Percentiles rank a stretch among this genome's conserved stretches.
These are phyloP conservation scores for Phytophthora meadii DNA, from an alignment of 352 stramenopile species.

Conservation along the genomic window DNA sequence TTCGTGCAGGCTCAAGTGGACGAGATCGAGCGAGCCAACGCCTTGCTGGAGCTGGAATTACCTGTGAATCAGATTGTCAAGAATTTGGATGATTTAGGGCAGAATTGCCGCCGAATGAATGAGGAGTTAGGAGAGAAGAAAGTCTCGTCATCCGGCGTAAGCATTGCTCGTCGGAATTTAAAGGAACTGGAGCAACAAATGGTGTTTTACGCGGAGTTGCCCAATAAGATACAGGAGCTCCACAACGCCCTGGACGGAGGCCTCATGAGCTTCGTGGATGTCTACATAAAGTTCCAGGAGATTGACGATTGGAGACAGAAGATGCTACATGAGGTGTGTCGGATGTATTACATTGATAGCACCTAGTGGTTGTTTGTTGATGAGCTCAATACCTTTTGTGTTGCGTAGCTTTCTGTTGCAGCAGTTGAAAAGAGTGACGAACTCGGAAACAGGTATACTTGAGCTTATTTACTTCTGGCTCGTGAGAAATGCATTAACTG, in stretches of 20 bases:
- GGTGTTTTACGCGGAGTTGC: conserved; percentile 84
- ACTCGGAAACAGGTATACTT: conserved; percentile 62
- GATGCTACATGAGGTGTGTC: conserved; percentile 76
- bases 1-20: conserved; percentile 85
- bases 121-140: conserved; percentile 86
- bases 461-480: not conserved
- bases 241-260: conserved; percentile 57
- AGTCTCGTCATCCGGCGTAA: conserved; percentile 72
- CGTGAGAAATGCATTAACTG: not conserved
- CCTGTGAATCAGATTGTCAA: conserved; percentile 67
- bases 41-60: conserved; percentile 74
- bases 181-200: conserved; percentile 86
- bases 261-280: conserved; percentile 59
- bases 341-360: not conserved
- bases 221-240: conserved; percentile 62
- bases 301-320: conserved; percentile 87
- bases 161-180: conserved; percentile 81
- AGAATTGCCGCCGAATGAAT: conserved; percentile 82
- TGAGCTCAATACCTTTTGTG: not conserved
- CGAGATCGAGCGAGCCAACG: conserved; percentile 83
- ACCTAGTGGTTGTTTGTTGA: not conserved
- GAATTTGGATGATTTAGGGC: conserved; percentile 61
- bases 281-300: conserved; percentile 74
- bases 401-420: conserved; percentile 59
- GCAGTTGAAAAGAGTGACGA: conserved; percentile 75